Base-by-base conservation (phyloP, 805 yeast genomes). In the Zygotorulaspora sp. region DNA sequence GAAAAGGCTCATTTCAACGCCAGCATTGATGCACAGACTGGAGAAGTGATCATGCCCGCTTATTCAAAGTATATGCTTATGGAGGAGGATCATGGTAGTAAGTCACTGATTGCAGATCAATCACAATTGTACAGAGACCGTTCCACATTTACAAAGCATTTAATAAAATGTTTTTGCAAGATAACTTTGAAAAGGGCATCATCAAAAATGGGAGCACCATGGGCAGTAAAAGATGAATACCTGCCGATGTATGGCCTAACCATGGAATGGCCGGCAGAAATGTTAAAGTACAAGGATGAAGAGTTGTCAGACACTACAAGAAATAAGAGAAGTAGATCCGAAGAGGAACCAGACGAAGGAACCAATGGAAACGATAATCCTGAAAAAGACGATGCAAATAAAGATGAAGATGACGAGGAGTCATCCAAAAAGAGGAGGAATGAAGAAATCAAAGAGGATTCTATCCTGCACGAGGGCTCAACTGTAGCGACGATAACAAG, bases 161-260 rank as follows among this genome's bases (percentile, higher is more conserved):
- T 83, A 37, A 83, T 92, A 24, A 83, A 89, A 58, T 81, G 96
- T n/a, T 80, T 92, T 57, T 72, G 89, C 57, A 84, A 89, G 62
- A 72, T 84, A 57, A 74, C 72, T 38, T 22, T 66, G 50, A 72
- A 86, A 57, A 71, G 83, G 6, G 76, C 95, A 39, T 84, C 89
- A 1, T 73, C 81, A 38, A 85, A 83, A 70, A 70, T 80, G 29
- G 97, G 97, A 3, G 90, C 97, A 2, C 97, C 97, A 2, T 92
- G 97, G 97, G 78, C 90, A 14, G 92, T 92, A 11, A 83, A 81
- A 55, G 78, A 76, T 17, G 79, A 80, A 48, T 86, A 76, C 58
- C 32, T 62, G 26, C 50, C 54, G 21, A 58, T 59, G 53, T 62
- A 62, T 40, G 60, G 62, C 5, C 40, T 62, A 12, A 48, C 55